A percentile compares a stretch with the other conserved stretches of the same genome.
Evolutionary conservation across 2,329 filamentous ascomycete genomes (phyloP).

Genomic region (Pseudonectria foliicola): DNA sequence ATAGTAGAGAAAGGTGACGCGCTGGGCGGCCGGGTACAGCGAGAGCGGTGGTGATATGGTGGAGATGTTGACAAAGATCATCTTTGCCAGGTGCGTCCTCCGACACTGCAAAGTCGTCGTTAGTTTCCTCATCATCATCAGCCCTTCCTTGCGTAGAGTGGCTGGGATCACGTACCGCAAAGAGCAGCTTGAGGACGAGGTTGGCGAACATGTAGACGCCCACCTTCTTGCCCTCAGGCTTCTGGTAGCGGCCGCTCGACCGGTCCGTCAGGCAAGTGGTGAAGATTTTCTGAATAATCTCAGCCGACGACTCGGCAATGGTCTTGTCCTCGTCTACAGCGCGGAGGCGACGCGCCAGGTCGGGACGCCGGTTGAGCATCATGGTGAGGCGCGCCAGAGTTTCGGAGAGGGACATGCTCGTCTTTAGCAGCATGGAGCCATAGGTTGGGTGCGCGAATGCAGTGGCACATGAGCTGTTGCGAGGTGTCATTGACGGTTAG

Average conservation of each 20-base stretch:
- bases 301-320: slow-evolving; percentile 79
- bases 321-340: slow-evolving; percentile 61
- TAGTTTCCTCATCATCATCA: not conserved
- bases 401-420: slow-evolving; percentile 74
- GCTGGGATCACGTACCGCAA: slow-evolving; percentile 51
- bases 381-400: slow-evolving; percentile 78
- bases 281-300: slow-evolving; percentile 85
- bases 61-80: slow-evolving; percentile 83
- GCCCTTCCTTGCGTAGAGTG: not conserved
- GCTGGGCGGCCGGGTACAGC: slow-evolving; percentile 76
- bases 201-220: slow-evolving; percentile 92
- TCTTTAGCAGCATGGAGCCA: slow-evolving; percentile 75
- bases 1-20: slow-evolving; percentile 91
- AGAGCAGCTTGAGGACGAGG: slow-evolving; percentile 79
- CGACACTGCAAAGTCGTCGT: slow-evolving; percentile 48
- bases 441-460: slow-evolving; percentile 73
- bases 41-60: slow-evolving; percentile 74
- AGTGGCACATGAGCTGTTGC: slow-evolving; percentile 65
- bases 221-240: slow-evolving; percentile 74
- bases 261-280: slow-evolving; percentile 83
- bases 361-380: slow-evolving; percentile 71
- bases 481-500: too few relatives aligned
- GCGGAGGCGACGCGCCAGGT: slow-evolving; percentile 62
- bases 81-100: slow-evolving; percentile 75
- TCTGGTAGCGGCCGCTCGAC: slow-evolving; percentile 56